These are phyloP conservation scores for Microbotryum intermedium DNA, from an alignment of 1,284 basidiomycete species.

Conservation along the genomic window DNA sequence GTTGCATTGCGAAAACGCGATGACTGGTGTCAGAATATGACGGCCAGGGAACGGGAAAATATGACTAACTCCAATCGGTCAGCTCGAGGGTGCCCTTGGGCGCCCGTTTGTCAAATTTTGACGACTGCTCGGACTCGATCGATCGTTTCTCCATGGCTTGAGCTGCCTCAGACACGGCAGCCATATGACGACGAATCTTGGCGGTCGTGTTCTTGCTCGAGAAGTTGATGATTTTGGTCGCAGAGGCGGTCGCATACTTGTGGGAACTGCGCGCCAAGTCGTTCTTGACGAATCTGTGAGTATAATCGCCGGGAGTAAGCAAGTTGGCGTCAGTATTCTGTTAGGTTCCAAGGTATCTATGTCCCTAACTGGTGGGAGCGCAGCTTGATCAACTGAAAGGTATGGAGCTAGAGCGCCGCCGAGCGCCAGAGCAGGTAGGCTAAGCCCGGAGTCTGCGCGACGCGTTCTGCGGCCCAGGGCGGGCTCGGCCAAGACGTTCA, in stretches of 20 bases:
- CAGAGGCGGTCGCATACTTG: slow-evolving; percentile 7
- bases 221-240: slow-evolving; percentile 14
- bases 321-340: background rate
- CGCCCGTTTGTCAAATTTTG: slow-evolving; percentile 7
- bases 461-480: no score
- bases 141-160: slow-evolving; percentile 11
- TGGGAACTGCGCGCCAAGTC: slow-evolving; percentile 14
- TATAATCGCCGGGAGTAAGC: background rate
- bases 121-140: background rate
- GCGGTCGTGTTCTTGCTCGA: slow-evolving; percentile 12
- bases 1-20: no score
- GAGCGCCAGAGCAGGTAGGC: background rate
- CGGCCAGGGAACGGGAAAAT: background rate
- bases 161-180: slow-evolving; percentile 12
- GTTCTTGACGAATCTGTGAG: slow-evolving; percentile 19
- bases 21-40: no score
- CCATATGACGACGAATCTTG: slow-evolving; percentile 5
- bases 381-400: background rate
- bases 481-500: no score
- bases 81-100: slow-evolving; percentile 10
- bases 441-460: no score
- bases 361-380: background rate
- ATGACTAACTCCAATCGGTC: slow-evolving; percentile 18
- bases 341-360: background rate
- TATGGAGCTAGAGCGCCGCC: background rate